Base-by-base conservation (phyloP, 2,329 filamentous ascomycete species). In the Alternaria brassicicola region DNA sequence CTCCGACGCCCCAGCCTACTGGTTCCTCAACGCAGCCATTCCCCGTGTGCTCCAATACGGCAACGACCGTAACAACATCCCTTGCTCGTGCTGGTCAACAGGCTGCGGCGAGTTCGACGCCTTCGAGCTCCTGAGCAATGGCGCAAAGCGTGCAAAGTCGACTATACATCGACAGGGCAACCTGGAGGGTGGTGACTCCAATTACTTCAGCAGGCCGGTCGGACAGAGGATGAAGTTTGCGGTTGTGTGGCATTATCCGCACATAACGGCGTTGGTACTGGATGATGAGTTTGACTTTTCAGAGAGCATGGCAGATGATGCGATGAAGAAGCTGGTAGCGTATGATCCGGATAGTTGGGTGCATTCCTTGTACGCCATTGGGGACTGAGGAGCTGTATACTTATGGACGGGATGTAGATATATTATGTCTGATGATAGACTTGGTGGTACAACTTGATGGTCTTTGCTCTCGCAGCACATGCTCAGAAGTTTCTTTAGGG, bases 51-150 rank as follows among this genome's bases (percentile, higher is more conserved):
- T 84, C 5, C 89, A 93, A 75, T 93, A 93, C 79, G 83, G 83
- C 62, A 78, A 80, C 46, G 74, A 79, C 7, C 76, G 78, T 47
- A 69, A 70, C 53, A 73, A 72, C 56, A 63, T 73, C 25, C 71
- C 74, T 2, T 93, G 90, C 82, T 90, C 86, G 58, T 93, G 91
- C 82, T 93, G 89, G 89, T 77, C 76, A 12, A 81, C 72, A 69
- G 86, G 86, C 35, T 93, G 90, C 72, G 90, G 89, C 67, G 91
- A 94, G 78, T 85, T 90, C 61, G 91, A 94, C 70, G 82, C 93
- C 52, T 88, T 89, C 69, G 91, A 93, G 78, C 83, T 91, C 23
- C 85, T 93, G 38, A 81, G 84, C 59, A 74, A 82, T 1, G 90
- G 89, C 26, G 86, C 89, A 73, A 82, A 79, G 41, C 86, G 86